Evolutionary conservation across 805 yeast genomes (phyloP), one percentile per base, ranked within the genome.

Genomic region (Cyberlindnera mrakii): DNA sequence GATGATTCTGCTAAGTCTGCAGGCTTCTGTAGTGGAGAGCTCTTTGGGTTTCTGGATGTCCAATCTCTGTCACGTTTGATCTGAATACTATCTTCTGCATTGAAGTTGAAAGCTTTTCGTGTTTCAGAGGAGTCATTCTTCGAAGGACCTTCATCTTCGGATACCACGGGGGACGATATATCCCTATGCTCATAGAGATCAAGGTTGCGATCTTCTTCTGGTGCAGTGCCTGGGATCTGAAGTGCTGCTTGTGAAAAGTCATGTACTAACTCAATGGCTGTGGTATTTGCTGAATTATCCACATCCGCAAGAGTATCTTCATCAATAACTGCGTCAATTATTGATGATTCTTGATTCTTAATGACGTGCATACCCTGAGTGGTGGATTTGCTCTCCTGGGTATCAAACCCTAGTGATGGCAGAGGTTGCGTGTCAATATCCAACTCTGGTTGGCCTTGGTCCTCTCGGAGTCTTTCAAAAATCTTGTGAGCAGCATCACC

Each of bases 161-260:
- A 55, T 5, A 53, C 46, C 4, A 57, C 53, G 2, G 52, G 54
- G 0, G 56, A 51, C 1, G 55, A 50, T 5, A 11, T 41, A 10
- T 33, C 38, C 18, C 23, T 34, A 17, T 18, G 17, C 11, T 30
- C 35, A 18, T 20, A 25, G 32, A 35, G n/a, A 11, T 37, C 25
- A n/a, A 41, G 16, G 7, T n/a, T n/a, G 6, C 5, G 13, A 17
- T 11, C 18, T 13, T 46, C 47, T 3, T 53, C 59, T 17, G 58
- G 58, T 2, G 56, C 56, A 3, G 59, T 56, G 2, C 58, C 59
- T 18, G 47, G 46, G 6, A 54, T 55, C 23, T 56, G 59, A 2
- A 53, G 33, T 11, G 51, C 58, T 4, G 52, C 54, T 27, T 47
- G 48, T 14, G 51, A 48, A 1, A 11, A 18, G 9, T 40, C 41